Evolutionary conservation across 1,284 basidiomycete species (phyloP).

Genomic region (Meira miltonrushii): DNA sequence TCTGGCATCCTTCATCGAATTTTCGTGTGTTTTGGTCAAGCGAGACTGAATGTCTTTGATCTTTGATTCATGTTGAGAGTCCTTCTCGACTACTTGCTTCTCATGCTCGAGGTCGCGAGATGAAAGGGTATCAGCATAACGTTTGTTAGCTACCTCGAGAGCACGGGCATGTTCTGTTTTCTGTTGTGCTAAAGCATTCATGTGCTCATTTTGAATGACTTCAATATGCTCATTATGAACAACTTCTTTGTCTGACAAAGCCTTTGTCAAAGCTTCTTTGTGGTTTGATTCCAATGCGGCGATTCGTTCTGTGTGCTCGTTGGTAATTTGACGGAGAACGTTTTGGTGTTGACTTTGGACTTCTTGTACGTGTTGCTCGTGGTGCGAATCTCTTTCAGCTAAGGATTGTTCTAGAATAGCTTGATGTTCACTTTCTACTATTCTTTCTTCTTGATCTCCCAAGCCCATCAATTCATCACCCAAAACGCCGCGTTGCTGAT

Average conservation of each 20-base stretch:
- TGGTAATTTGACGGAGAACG: slow-evolving; percentile 13
- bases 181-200: neutral
- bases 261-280: neutral
- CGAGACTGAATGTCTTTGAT: slow-evolving; percentile 24
- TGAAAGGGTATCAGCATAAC: slow-evolving; percentile 23
- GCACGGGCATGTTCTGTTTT: slow-evolving; percentile 19
- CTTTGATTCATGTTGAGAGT: slow-evolving; percentile 15
- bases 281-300: neutral
- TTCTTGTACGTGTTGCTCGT: slow-evolving; percentile 3
- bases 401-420: slow-evolving; percentile 7
- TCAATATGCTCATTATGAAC: slow-evolving; percentile 11
- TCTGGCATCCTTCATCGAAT: slow-evolving; percentile 33
- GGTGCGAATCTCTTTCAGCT: slow-evolving; percentile 4
- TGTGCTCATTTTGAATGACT: slow-evolving; percentile 12
- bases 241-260: slow-evolving; percentile 1
- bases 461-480: slow-evolving; percentile 28
- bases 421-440: slow-evolving; percentile 8
- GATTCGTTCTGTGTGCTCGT: slow-evolving; percentile 15
- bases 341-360: slow-evolving; percentile 19
- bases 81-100: slow-evolving; percentile 11
- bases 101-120: slow-evolving; percentile 23
- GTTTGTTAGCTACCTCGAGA: slow-evolving; percentile 19
- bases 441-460: neutral
- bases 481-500: slow-evolving; percentile 17
- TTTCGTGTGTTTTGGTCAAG: slow-evolving; percentile 30